A percentile compares a stretch with the other conserved stretches of the same genome.
phyloP scores from a whole-genome alignment of 805 yeast genomes.

The Nakazawaea ambrosiae region DNA sequence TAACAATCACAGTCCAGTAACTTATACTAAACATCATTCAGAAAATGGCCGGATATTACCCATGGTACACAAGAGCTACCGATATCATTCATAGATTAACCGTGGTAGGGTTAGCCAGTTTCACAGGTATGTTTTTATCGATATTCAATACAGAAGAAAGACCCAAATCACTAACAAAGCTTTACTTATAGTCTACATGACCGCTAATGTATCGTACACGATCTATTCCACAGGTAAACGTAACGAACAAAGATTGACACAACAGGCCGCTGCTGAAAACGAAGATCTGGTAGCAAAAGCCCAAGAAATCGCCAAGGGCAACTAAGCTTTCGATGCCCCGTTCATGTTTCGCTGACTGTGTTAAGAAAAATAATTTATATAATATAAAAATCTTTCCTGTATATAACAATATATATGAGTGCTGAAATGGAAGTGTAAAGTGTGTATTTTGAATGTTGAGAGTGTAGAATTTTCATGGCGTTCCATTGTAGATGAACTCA shows the following conservation, averaged over 20 bases:
- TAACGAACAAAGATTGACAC: conserved; percentile 36
- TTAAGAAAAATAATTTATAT: background rate
- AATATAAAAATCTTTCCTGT: background rate
- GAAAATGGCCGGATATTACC: conserved; percentile 44
- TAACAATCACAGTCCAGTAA: too few relatives aligned
- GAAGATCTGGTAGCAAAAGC: conserved; percentile 8
- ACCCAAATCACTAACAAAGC: too few relatives aligned
- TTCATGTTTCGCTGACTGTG: background rate
- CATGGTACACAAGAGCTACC: conserved; percentile 71
- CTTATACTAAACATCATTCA: too few relatives aligned
- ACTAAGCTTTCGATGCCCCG: background rate
- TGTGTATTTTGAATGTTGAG: too few relatives aligned
- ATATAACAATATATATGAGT: background rate
- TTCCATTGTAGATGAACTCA: too few relatives aligned
- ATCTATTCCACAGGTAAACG: conserved; percentile 46
- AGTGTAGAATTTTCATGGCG: too few relatives aligned
- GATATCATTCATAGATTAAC: conserved; percentile 70
- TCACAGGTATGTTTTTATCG: conserved; percentile 18
- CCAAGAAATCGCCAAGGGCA: conserved; percentile 8
- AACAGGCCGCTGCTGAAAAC: conserved; percentile 12
- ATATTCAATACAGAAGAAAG: too few relatives aligned
- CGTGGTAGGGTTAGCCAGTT: conserved; percentile 58
- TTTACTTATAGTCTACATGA: conserved; percentile 31
- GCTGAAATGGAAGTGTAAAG: background rate
- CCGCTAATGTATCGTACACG: conserved; percentile 44